Evolutionary conservation across 169 alveolate species (phyloP), one percentile per base, ranked within the genome.

Genomic region (Plasmodium cynomolgi): DNA sequence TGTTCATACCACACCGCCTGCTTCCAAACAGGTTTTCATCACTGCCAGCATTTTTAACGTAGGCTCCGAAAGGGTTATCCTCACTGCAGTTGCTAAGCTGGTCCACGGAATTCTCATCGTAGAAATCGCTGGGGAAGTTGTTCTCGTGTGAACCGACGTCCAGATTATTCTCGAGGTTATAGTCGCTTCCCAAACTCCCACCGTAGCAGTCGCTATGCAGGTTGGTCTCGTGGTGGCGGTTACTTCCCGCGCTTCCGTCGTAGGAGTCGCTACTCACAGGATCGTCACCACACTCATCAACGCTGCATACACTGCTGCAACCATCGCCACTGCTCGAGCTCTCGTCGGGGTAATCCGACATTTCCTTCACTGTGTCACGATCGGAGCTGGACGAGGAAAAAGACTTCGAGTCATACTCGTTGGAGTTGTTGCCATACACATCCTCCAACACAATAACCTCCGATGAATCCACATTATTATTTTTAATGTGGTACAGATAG

Each of bases 291-390:
- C n/a, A 4, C 2, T 20, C 13, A 33, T 83, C 81, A 34, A 37
- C 47, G n/a, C 50, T 81, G 75, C 84, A 44, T 0, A 44, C 23
- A 23, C 33, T 58, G 47, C 90, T 88, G 68, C 15, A 26, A 34
- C 2, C 80, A 13, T 56, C 47, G 7, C 47, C 41, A 41, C 20
- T 71, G 58, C 90, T 58, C 23, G 91, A 90, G 47, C 90, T 90
- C 50, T 90, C 90, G 26, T 90, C 94, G 13, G 94, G 94, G 50
- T 90, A 90, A 74, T 90, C 94, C 11, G 94, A 90, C 91, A 90
- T 90, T 79, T 90, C 94, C 56, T 90, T 90, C 74, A 58, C 34
- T 54, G 94, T 74, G 77, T 90, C 84, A 9, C 58, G 20, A 33
- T 90, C 94, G 33, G 77, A 80, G 15, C 34, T 79, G 37, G 94